phyloP scores from a whole-genome alignment of 768 basidiomycete species.

The Leccinum sublutescens region DNA sequence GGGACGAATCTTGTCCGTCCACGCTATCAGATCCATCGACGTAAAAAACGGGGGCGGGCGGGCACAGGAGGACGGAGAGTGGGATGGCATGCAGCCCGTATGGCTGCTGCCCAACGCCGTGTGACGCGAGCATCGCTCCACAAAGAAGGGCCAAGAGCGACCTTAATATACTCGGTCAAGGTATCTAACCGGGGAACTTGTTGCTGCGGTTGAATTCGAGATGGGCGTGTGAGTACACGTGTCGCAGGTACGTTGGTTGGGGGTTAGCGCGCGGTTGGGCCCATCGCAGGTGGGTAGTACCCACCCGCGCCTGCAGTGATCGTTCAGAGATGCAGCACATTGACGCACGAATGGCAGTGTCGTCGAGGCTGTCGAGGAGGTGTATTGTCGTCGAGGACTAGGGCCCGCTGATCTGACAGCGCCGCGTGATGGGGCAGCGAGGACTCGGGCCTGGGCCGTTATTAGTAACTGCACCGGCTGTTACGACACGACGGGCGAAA shows the following conservation, averaged over 20 bases:
- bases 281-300: background rate
- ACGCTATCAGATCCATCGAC: constrained; percentile 8
- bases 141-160: constrained; percentile 10
- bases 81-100: constrained; percentile 1
- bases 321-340: background rate
- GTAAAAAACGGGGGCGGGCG: constrained; percentile 13
- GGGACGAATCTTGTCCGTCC: constrained; percentile 8
- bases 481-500: constrained; percentile 35
- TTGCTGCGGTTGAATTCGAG: constrained; percentile 28
- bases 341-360: background rate
- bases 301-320: constrained; percentile 1
- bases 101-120: constrained; percentile 6
- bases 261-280: constrained; percentile 27
- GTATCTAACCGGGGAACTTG: constrained; percentile 17
- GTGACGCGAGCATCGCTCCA: constrained; percentile 13
- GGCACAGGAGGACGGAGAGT: constrained; percentile 2
- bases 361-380: background rate
- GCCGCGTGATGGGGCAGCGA: constrained; percentile 26
- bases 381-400: constrained; percentile 10
- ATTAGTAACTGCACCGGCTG: constrained; percentile 27
- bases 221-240: constrained; percentile 36
- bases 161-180: constrained; percentile 1
- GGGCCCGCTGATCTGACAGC: constrained; percentile 15
- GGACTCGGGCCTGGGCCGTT: constrained; percentile 10
- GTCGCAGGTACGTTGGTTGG: constrained; percentile 25